Conservation (phyloP, 495 filamentous ascomycete species). For the Penicillium maclennaniae region DNA sequence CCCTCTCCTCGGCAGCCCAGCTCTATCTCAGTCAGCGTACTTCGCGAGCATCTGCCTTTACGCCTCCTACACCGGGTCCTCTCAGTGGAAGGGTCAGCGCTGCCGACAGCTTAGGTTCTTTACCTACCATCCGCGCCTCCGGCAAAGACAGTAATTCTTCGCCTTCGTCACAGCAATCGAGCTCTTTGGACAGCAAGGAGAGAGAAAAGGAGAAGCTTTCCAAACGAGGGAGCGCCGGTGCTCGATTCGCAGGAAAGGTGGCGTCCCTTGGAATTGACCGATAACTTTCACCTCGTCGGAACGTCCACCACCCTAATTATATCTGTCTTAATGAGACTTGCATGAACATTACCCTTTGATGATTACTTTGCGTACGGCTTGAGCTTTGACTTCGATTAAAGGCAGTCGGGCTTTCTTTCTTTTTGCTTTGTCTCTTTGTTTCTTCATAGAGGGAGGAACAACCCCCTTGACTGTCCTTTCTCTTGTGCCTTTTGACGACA, state of each 20-base stretch:
- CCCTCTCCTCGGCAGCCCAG: slow-evolving; percentile 69
- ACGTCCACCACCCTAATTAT: slow-evolving; percentile 16
- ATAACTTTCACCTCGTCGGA: slow-evolving; percentile 5
- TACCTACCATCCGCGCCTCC: slow-evolving; percentile 42
- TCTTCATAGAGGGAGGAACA: neutral
- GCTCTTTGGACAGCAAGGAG: slow-evolving; percentile 37
- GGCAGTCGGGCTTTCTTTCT: neutral
- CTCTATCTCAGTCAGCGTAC: slow-evolving; percentile 83
- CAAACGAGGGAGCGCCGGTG: slow-evolving; percentile 49
- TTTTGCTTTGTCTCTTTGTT: neutral
- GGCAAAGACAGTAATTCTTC: slow-evolving; percentile 22
- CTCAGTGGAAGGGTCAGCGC: slow-evolving; percentile 21
- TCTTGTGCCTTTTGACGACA: neutral
- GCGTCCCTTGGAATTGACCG: slow-evolving; percentile 45
- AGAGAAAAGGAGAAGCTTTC: slow-evolving; percentile 49
- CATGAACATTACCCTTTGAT: slow-evolving; percentile 19
- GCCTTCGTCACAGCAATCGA: slow-evolving; percentile 26
- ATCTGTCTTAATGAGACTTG: slow-evolving; percentile 22
- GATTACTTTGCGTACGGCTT: slow-evolving; percentile 14
- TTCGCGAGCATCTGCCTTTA: slow-evolving; percentile 35
- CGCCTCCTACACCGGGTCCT: slow-evolving; percentile 12
- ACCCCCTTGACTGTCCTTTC: neutral
- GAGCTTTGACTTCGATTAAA: slow-evolving; percentile 4
- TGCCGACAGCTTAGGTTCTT: slow-evolving; percentile 41
- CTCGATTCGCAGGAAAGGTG: slow-evolving; percentile 47